Base-by-base conservation (phyloP, 2,329 filamentous ascomycete species). In the Beauveria australis region DNA sequence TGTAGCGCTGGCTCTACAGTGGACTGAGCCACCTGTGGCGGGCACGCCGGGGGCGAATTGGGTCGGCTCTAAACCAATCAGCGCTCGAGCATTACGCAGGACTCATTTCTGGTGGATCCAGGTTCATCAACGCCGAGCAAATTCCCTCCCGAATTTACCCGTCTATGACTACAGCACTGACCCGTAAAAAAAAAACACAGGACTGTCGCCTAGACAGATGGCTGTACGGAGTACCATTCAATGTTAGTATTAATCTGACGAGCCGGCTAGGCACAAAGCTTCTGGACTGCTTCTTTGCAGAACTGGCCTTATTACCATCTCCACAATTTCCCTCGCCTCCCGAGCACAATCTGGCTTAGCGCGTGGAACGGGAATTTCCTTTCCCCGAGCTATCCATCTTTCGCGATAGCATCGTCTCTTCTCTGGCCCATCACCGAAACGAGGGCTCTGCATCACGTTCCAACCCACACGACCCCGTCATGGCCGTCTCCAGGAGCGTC, bases 401-500 rank as follows among this genome's bases (percentile, higher is more conserved):
- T 30, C 37, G 19, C 22, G 53, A 55, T 7, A n/a, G 26, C 18
- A 24, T 56, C 43, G 24, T 47, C 41, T 37, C n/a, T 47, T 56
- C 12, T 37, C 33, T 6, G 5, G 33, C 33, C 33, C 14, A 3
- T 37, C 26, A 7, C 2, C 43, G 3, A 18, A 26, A 19, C 24
- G 3, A 10, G 28, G 28, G 18, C 28, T 5, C 30, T 53, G 37
- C 14, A 24, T 9, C 26, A 3, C 56, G 54, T 47, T 51, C 22
- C 43, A n/a, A 30, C 30, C 57, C 53, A 18, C n/a, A 19, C 18
- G 6, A 43, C 12, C 57, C 61, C 62, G 64, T 61, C 63, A 76
- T 83, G 78, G 71, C 79, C 54, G 78, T 78, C 55, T 78, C 78
- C 43, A 73, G 77, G n/a, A 73, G 77, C 26, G 71, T 78, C 64